Conservation (phyloP, 2,329 filamentous ascomycete species). For the Ustulina deusta region DNA sequence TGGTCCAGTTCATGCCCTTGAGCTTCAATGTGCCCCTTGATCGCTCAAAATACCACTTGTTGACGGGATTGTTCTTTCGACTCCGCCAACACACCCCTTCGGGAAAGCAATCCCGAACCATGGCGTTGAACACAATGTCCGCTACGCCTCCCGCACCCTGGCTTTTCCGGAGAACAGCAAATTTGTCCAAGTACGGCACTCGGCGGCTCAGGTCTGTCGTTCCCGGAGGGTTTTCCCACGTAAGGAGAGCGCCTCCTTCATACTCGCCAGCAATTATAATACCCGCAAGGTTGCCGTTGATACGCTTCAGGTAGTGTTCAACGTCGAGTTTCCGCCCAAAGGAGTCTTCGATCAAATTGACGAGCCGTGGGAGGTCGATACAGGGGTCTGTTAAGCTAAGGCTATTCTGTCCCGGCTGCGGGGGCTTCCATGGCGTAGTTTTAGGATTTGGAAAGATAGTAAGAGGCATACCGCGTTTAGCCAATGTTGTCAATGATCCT, state of each 20-base stretch:
- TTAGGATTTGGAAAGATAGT: constrained; percentile 82
- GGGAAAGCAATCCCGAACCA: constrained; percentile 91
- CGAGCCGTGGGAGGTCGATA: constrained; percentile 84
- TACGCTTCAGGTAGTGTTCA: constrained; percentile 82
- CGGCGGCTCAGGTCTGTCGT: constrained; percentile 70
- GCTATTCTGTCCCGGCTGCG: constrained; percentile 67
- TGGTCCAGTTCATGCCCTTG: constrained; percentile 87
- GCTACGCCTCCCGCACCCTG: constrained; percentile 94
- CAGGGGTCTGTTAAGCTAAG: constrained; percentile 81
- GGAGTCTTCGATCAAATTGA: constrained; percentile 92
- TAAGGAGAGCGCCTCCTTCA: constrained; percentile 93
- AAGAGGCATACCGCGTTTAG: constrained; percentile 91
- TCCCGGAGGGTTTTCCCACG: constrained; percentile 84
- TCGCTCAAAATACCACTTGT: constrained; percentile 99
- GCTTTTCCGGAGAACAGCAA: constrained; percentile 87
- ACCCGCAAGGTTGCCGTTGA: constrained; percentile 84
- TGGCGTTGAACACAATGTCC: constrained; percentile 95
- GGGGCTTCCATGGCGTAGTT: constrained; percentile 74
- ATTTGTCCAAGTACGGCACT: constrained; percentile 97
- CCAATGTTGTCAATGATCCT: constrained; percentile 76
- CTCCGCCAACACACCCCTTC: constrained; percentile 92
- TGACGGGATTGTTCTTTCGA: constrained; percentile 91
- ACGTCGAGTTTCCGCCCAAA: constrained; percentile 89
- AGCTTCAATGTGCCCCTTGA: constrained; percentile 86
- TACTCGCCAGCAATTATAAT: constrained; percentile 97